These are phyloP conservation scores for Linnemannia schmuckeri DNA, from an alignment of 192 early-diverging fungal genomes.

Conservation along the genomic window DNA sequence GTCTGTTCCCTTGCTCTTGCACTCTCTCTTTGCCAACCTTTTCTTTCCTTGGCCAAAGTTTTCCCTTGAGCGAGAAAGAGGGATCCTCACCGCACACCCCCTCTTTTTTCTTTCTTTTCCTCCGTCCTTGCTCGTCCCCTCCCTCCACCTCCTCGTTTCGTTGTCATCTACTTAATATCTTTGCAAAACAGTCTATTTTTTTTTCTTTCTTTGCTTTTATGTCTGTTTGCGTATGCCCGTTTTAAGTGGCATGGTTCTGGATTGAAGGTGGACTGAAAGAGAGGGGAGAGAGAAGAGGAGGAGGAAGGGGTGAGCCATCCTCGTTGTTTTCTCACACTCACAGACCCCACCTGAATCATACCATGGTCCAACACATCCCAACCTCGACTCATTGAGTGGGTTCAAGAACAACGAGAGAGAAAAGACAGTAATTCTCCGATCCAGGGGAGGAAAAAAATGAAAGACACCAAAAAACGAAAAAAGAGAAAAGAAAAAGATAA, in stretches of 20 bases:
- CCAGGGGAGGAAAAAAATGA: neutral
- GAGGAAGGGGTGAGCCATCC: neutral
- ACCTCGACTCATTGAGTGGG: no score
- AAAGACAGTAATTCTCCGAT: constrained; percentile 1
- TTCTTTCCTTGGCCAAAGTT: no score
- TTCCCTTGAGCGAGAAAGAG: no score
- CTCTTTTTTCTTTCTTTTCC: neutral
- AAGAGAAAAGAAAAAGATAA: neutral
- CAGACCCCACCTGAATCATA: no score
- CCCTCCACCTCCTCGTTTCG: neutral
- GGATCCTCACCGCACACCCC: neutral
- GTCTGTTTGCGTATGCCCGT: neutral
- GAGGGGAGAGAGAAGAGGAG: neutral
- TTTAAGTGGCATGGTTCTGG: neutral
- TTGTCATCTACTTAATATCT: neutral
- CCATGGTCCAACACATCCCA: no score
- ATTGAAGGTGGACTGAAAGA: neutral
- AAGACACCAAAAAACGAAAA: neutral
- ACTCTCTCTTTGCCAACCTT: no score
- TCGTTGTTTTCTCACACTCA: neutral
- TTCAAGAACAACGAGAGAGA: neutral
- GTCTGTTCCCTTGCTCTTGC: no score
- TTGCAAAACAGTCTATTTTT: neutral
- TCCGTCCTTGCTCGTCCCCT: no score
- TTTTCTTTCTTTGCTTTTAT: no score